These are phyloP conservation scores for Aspergillus aculeatinus DNA, from an alignment of 2,329 filamentous ascomycete genomes.

Conservation along the genomic window DNA sequence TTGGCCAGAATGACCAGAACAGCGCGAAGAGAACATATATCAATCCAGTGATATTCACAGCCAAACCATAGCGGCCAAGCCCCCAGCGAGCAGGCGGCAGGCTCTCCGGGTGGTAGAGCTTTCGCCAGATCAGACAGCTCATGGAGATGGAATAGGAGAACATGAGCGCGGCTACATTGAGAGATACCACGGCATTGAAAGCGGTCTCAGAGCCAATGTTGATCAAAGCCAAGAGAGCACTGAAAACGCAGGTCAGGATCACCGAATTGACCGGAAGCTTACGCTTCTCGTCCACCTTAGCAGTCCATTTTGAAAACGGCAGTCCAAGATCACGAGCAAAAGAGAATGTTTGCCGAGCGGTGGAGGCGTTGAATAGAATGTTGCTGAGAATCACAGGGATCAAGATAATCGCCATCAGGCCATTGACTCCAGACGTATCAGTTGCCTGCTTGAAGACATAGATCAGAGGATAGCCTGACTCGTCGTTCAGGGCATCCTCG, in stretches of 20 bases:
- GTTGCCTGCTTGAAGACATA: slow-evolving; percentile 45
- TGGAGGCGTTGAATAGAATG: slow-evolving; percentile 41
- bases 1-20: slow-evolving; percentile 52
- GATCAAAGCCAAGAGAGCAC: slow-evolving; percentile 47
- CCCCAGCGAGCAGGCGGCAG: slow-evolving; percentile 43
- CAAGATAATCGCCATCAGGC: slow-evolving; percentile 5
- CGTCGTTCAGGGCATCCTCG: slow-evolving; percentile 37
- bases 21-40: slow-evolving; percentile 46
- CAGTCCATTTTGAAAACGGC: slow-evolving; percentile 43
- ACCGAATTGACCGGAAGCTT: slow-evolving; percentile 47
- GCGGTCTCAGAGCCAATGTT: slow-evolving; percentile 53
- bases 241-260: slow-evolving; percentile 30
- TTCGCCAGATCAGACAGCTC: slow-evolving; percentile 45
- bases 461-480: slow-evolving; percentile 48
- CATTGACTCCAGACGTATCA: slow-evolving; percentile 27
- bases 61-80: slow-evolving; percentile 46
- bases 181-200: slow-evolving; percentile 54
- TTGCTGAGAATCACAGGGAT: slow-evolving; percentile 41
- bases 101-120: slow-evolving; percentile 35
- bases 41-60: slow-evolving; percentile 47
- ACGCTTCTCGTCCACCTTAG: slow-evolving; percentile 35
- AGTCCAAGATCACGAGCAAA: slow-evolving; percentile 48
- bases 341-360: slow-evolving; percentile 42
- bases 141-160: slow-evolving; percentile 53
- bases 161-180: slow-evolving; percentile 49